These are phyloP conservation scores for Aphanomyces cochlioides DNA, from an alignment of 352 stramenopile species.

Conservation along the genomic window DNA sequence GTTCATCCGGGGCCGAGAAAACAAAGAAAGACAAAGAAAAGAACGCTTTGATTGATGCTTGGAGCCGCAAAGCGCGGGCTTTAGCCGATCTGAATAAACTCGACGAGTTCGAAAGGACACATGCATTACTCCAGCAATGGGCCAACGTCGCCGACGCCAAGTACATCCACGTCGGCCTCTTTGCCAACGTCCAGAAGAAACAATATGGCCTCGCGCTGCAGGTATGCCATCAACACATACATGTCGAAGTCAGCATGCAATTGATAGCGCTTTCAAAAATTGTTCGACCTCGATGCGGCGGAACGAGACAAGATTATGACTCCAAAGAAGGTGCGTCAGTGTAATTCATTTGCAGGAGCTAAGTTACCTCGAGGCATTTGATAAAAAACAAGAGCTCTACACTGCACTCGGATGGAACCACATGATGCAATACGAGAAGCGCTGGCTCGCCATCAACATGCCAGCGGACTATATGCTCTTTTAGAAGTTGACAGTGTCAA, in stretches of 20 bases:
- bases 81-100: constrained; percentile 52
- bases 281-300: constrained; percentile 47
- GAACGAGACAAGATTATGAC: constrained; percentile 68
- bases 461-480: constrained; percentile 18
- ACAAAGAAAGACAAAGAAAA: constrained; percentile 64
- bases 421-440: constrained; percentile 48
- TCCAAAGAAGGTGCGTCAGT: constrained; percentile 48
- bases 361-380: not conserved
- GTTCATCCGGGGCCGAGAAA: not conserved
- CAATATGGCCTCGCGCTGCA: constrained; percentile 52
- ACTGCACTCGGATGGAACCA: constrained; percentile 52
- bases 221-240: not conserved
- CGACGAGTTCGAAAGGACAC: constrained; percentile 51
- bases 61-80: constrained; percentile 64
- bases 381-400: constrained; percentile 42
- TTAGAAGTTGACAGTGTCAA: not conserved
- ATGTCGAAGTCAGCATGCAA: not conserved
- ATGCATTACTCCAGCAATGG: constrained; percentile 65
- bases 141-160: constrained; percentile 54
- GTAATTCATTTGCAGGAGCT: not conserved
- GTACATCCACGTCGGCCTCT: constrained; percentile 54
- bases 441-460: constrained; percentile 43
- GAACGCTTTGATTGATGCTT: constrained; percentile 59
- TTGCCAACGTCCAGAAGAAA: constrained; percentile 53
- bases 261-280: constrained; percentile 55